Evolutionary conservation across 2,329 filamentous ascomycete genomes (phyloP).

Genomic region (Curvularia spicifera): DNA sequence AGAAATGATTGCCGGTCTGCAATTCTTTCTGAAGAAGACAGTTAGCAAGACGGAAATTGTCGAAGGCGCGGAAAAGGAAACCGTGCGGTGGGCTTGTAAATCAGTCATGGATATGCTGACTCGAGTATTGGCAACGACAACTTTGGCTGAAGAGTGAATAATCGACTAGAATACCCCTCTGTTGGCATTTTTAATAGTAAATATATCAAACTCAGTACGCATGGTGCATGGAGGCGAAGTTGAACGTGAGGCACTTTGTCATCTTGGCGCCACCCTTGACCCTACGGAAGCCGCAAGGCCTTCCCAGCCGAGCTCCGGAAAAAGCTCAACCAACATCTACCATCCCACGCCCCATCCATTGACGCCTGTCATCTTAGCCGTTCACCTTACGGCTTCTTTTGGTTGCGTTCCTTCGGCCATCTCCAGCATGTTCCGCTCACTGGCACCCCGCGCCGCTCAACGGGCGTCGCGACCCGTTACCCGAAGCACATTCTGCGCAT

Average conservation of each 20-base stretch:
- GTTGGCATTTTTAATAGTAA: slow-evolving; percentile 12
- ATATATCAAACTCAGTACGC: not conserved
- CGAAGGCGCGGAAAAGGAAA: slow-evolving; percentile 58
- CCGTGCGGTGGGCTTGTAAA: slow-evolving; percentile 55
- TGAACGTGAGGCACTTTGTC: slow-evolving; percentile 18
- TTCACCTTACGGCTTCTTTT: slow-evolving; percentile 40
- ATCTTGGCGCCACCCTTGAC: slow-evolving; percentile 32
- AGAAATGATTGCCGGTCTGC: slow-evolving; percentile 73
- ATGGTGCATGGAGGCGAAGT: slow-evolving; percentile 9
- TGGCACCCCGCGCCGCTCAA: slow-evolving; percentile 58
- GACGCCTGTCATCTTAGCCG: slow-evolving; percentile 41
- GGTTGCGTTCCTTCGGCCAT: slow-evolving; percentile 31
- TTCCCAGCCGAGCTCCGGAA: slow-evolving; percentile 38
- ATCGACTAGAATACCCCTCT: slow-evolving; percentile 7
- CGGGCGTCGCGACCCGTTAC: slow-evolving; percentile 50
- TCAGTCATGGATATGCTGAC: slow-evolving; percentile 48
- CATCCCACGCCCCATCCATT: slow-evolving; percentile 48
- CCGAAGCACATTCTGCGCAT: slow-evolving; percentile 49
- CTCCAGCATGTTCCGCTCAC: slow-evolving; percentile 59
- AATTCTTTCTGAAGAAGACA: slow-evolving; percentile 79
- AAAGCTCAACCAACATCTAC: slow-evolving; percentile 47
- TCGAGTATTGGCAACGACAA: slow-evolving; percentile 41
- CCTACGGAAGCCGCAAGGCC: slow-evolving; percentile 27
- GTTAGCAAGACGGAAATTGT: slow-evolving; percentile 68
- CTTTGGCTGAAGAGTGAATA: slow-evolving; percentile 48